A percentile compares a stretch with the other conserved stretches of the same genome.
phyloP scores from a whole-genome alignment of 768 basidiomycete genomes.

The Boletus subparvulus region DNA sequence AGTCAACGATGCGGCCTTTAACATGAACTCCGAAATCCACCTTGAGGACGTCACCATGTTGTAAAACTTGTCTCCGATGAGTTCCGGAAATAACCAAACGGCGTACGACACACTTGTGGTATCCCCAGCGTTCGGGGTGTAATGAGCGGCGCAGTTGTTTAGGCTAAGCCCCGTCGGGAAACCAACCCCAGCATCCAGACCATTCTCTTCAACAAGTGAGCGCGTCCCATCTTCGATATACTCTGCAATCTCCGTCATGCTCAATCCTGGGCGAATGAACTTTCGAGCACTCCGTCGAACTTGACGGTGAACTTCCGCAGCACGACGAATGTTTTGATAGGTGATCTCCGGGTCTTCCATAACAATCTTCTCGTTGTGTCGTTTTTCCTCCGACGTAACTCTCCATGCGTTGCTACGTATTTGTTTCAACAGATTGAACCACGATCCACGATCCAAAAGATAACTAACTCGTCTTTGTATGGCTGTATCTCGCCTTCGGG shows the following conservation, averaged over 20 bases:
- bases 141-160: conserved; percentile 96
- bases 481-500: conserved; percentile 90
- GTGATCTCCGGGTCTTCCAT: conserved; percentile 81
- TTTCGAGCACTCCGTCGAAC: conserved; percentile 82
- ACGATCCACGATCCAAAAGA: not conserved
- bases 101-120: conserved; percentile 56
- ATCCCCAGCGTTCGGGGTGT: conserved; percentile 92
- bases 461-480: conserved; percentile 86
- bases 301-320: conserved; percentile 94
- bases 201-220: conserved; percentile 88
- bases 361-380: conserved; percentile 72
- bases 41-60: conserved; percentile 86
- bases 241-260: conserved; percentile 91
- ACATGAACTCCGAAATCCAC: conserved; percentile 98
- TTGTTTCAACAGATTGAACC: not conserved
- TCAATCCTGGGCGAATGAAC: conserved; percentile 88
- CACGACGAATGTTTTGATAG: conserved; percentile 87
- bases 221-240: conserved; percentile 91
- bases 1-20: conserved; percentile 91
- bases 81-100: not conserved
- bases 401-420: conserved; percentile 78
- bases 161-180: conserved; percentile 95
- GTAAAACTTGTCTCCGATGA: conserved; percentile 57
- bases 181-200: conserved; percentile 82
- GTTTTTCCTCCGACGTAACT: conserved; percentile 87